Conservation (phyloP, 148 eudicot species). For the Rhododendron ferrugineum region DNA sequence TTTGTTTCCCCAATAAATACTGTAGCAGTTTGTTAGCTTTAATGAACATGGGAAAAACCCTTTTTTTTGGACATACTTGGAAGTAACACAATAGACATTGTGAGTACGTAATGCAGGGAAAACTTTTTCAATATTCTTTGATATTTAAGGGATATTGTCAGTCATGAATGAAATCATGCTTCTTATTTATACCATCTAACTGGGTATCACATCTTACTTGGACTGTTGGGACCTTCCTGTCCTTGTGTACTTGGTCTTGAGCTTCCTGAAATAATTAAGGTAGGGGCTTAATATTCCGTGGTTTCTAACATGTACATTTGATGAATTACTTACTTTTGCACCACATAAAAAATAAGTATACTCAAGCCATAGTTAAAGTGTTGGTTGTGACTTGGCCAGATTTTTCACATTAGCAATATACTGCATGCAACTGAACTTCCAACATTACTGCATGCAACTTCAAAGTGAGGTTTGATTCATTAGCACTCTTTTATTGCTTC, state of each 20-base stretch:
- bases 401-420: neutral
- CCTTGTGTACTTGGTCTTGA: neutral
- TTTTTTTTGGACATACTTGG: neutral
- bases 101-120: neutral
- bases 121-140: neutral
- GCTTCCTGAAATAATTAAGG: neutral
- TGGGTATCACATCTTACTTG: neutral
- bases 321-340: neutral
- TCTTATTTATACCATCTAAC: neutral
- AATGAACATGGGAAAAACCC: neutral
- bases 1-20: neutral
- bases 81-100: neutral
- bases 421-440: neutral
- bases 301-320: neutral
- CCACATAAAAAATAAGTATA: neutral
- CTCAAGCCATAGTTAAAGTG: neutral
- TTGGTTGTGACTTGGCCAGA: neutral
- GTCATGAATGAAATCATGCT: neutral
- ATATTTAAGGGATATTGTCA: neutral
- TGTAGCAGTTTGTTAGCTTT: neutral
- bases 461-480: constrained; percentile 4
- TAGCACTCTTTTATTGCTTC: neutral
- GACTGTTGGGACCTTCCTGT: neutral
- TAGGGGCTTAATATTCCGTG: neutral
- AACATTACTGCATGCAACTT: neutral